Conservation (phyloP, 345 rosid genomes). For the Firmiana major region DNA sequence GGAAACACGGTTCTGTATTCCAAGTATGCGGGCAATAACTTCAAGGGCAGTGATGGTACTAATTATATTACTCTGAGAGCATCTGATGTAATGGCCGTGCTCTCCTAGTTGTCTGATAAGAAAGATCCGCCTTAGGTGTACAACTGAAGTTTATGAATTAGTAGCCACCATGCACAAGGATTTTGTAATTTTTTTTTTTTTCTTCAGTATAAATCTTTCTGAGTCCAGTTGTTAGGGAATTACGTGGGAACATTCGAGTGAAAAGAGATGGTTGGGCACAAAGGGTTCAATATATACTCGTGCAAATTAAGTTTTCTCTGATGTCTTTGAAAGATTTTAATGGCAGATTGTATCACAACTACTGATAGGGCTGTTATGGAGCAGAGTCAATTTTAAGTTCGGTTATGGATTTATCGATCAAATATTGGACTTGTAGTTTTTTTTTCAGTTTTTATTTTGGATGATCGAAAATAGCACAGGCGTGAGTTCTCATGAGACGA, state of each 20-base stretch:
- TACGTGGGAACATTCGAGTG: not conserved
- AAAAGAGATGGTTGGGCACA: not conserved
- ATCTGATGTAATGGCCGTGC: constrained; percentile 86
- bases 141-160: constrained; percentile 27
- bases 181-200: constrained; percentile 8
- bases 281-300: not conserved
- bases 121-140: not conserved
- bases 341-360: not conserved
- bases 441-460: too few species aligned
- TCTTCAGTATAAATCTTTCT: not conserved
- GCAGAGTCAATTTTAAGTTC: too few species aligned
- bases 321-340: too few species aligned
- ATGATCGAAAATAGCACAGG: too few species aligned
- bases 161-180: constrained; percentile 20
- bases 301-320: too few species aligned
- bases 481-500: too few species aligned
- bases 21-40: constrained; percentile 85
- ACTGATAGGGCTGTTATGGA: too few species aligned
- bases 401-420: too few species aligned
- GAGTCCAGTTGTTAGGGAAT: not conserved
- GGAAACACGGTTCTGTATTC: constrained; percentile 88
- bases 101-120: constrained; percentile 46
- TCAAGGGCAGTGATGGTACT: constrained; percentile 64
- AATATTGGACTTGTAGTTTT: too few species aligned
- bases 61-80: constrained; percentile 77